Base-by-base conservation (phyloP, 495 filamentous ascomycete genomes). In the Chaetomium cochliodes region DNA sequence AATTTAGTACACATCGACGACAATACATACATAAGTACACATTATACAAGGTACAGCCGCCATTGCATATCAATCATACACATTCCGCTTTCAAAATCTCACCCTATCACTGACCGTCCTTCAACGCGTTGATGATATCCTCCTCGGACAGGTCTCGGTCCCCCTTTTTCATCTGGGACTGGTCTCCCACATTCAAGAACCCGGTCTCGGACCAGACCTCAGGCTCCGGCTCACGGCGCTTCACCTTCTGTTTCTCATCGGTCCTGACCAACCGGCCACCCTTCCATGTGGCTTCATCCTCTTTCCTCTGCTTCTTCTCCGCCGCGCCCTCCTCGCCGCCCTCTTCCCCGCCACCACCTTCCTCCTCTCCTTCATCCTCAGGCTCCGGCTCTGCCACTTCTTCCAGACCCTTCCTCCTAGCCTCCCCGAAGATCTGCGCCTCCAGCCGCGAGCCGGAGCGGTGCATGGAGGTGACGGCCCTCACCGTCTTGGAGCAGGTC, bases 391-490 rank as follows among this genome's bases (percentile, higher is more conserved):
- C 50, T 9, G 22, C 0, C n/a, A 46, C 23, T 18, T 30, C 13
- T 39, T 52, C 18, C 13, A 12, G 2, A n/a, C 11, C n/a, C 16
- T 18, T 26, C 26, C 54, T n/a, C n/a, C 26, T 44, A 9, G 7
- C 23, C 37, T 58, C 58, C 6, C 46, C 62, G 53, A 68, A 65
- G 52, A 68, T 65, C 13, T 62, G 23, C 16, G 25, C 33, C 58
- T 68, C 66, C 5, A 65, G 56, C 22, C 18, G n/a, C 47, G 62
- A 52, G 3, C 62, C 66, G 15, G 33, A 42, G 20, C 73, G 69
- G 13, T 65, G 54, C 73, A 78, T 73, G 8, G 67, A 74, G 39
- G 69, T 76, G 46, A 80, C 70, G 16, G 79, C 88, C 16, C 67
- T 64, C 12, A 77, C 65, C 12, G 69, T 67, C 57, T 67, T 70